Base-by-base conservation (phyloP, 352 stramenopile species). In the Phytophthora capsici region DNA sequence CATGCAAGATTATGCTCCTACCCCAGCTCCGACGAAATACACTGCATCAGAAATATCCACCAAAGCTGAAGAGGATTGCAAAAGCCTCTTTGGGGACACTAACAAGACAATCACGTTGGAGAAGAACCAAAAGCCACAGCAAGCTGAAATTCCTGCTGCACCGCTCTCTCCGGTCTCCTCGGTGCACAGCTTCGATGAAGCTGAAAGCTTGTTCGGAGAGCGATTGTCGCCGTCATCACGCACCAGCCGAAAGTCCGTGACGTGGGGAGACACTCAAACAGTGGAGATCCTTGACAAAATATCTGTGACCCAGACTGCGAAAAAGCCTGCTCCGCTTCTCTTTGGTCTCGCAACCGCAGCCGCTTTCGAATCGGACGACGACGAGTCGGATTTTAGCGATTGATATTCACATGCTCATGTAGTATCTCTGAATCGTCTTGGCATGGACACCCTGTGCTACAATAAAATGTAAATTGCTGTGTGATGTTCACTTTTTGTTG, bases 201-300 rank as follows among this genome's bases (percentile, higher is more conserved):
- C 66, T 5, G 72, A 83, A 38, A 82, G 60, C 19, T 73, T 89
- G 30, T 91, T 91, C 64, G 80, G 82, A 1, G 80, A 90, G 28
- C 65, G 65, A 25, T 36, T 73, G 41, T 61, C 59, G 12, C 34
- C 10, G 16, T 55, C 60, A 19, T 71, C 62, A 37, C 49, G n/a
- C 9, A 54, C 62, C 14, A 60, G 28, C 30, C 50, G 64, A 32
- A 77, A 77, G 46, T 61, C 59, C 19, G 69, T 77, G 17, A 77
- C 69, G 28, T 77, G 64, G 69, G 65, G 69, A 16, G 51, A 61
- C 10, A 58, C 49, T 1, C 22, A 63, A 49, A 60, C 55, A 23
- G 38, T 67, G 43, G 64, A 63, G 19, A 28, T 50, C 23, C 46
- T 55, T 17, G 22, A 63, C 8, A 40, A 40, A 13, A 19, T n/a